A percentile compares a stretch with the other conserved stretches of the same genome.
Evolutionary conservation across 305 asterid genomes (phyloP).

Genomic region (Solanum hybrid): DNA sequence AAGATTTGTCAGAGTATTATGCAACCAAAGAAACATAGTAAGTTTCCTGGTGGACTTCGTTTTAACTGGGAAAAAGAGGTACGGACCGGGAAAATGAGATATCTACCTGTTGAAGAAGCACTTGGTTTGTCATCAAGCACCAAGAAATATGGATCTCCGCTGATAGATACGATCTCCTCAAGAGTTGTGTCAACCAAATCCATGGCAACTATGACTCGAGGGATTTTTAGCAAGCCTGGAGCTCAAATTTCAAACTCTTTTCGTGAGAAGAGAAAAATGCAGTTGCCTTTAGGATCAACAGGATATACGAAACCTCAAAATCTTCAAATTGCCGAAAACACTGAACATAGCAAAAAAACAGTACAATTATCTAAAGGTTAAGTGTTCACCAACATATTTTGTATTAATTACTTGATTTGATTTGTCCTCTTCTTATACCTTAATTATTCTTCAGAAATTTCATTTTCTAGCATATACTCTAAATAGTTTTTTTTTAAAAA

Average conservation of each 20-base stretch:
- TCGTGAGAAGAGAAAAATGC: background rate
- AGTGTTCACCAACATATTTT: background rate
- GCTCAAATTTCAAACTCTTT: background rate
- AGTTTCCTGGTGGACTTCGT: background rate
- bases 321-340: background rate
- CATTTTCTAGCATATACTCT: background rate
- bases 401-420: background rate
- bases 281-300: slow-evolving; percentile 11
- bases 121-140: background rate
- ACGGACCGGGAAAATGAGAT: background rate
- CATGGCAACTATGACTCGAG: background rate
- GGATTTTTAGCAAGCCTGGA: background rate
- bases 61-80: background rate
- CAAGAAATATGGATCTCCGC: background rate
- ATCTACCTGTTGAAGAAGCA: background rate
- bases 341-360: background rate
- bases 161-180: background rate
- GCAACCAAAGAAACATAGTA: background rate
- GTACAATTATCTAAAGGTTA: background rate
- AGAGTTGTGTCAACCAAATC: background rate
- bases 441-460: background rate
- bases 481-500: background rate
- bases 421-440: background rate
- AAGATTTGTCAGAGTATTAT: background rate
- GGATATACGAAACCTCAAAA: slow-evolving; percentile 11